A percentile compares a stretch with the other conserved stretches of the same genome.
Conservation (phyloP, 2,329 filamentous ascomycete genomes). For the Monilinia fructicola region DNA sequence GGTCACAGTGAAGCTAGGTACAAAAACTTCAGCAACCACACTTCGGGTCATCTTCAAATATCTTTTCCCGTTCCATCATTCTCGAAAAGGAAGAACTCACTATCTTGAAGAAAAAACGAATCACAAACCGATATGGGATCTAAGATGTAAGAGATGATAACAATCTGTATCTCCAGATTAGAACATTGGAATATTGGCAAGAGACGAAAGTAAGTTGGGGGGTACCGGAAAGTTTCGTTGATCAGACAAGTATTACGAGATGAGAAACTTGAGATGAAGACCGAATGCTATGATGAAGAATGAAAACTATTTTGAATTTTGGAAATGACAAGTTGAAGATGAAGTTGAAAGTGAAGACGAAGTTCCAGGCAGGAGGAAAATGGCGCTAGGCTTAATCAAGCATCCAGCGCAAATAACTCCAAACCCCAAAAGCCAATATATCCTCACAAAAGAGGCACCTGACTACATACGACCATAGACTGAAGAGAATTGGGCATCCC, state of each 20-base stretch:
- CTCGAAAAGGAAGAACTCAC: not conserved
- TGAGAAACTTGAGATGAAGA: not conserved
- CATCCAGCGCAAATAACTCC: not conserved
- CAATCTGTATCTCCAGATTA: not conserved
- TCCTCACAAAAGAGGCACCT: rapidly evolving
- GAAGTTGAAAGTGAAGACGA: conserved; percentile 2
- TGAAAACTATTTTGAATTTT: not conserved
- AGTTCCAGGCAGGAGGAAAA: not conserved
- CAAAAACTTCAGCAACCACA: not conserved
- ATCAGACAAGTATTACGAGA: not conserved
- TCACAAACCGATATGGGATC: not conserved
- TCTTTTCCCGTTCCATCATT: not conserved
- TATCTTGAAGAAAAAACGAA: not conserved
- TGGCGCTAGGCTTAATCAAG: conserved; percentile 6
- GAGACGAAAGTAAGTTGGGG: not conserved
- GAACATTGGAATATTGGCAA: not conserved
- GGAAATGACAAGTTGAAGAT: not conserved
- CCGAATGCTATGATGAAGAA: not conserved
- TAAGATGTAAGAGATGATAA: not conserved
- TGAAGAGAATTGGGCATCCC: conserved; percentile 23
- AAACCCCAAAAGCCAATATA: not conserved
- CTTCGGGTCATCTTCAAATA: not conserved
- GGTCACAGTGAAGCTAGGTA: not conserved
- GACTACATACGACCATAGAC: conserved; percentile 1
- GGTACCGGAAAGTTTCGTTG: not conserved